These are phyloP conservation scores for Fusarium compactum DNA, from an alignment of 2,329 filamentous ascomycete genomes.

Conservation along the genomic window DNA sequence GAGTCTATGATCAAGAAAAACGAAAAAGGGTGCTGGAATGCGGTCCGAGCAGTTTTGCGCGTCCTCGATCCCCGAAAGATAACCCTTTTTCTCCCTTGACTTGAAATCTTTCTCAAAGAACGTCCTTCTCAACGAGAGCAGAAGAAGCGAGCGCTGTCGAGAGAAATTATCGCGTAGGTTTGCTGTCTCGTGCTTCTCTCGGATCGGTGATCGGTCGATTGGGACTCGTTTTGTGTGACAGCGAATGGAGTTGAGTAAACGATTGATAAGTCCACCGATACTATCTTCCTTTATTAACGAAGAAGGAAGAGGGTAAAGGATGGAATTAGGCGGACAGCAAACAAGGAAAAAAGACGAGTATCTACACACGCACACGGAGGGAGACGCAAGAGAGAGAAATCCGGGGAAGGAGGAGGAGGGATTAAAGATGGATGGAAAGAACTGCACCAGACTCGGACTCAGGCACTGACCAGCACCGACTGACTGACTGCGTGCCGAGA, in stretches of 20 bases:
- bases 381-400: constrained; percentile 16
- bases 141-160: constrained; percentile 14
- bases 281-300: constrained; percentile 8
- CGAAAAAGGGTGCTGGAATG: constrained; percentile 36
- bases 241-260: constrained; percentile 30
- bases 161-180: constrained; percentile 12
- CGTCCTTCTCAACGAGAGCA: constrained; percentile 26
- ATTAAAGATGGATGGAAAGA: constrained; percentile 30
- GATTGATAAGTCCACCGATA: constrained; percentile 28
- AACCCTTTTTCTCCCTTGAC: constrained; percentile 12
- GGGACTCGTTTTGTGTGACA: constrained; percentile 32
- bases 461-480: not conserved
- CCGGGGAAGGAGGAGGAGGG: constrained; percentile 30
- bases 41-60: constrained; percentile 39
- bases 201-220: constrained; percentile 26
- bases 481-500: constrained; percentile 20
- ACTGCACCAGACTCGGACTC: constrained; percentile 5
- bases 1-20: constrained; percentile 3
- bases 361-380: constrained; percentile 20
- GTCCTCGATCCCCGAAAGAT: constrained; percentile 10
- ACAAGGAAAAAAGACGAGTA: constrained; percentile 17
- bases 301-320: constrained; percentile 12
- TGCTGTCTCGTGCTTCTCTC: constrained; percentile 8
- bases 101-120: not conserved
- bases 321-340: constrained; percentile 8